Conservation (phyloP, 352 stramenopile genomes). For the Globisporangium viniferum region DNA sequence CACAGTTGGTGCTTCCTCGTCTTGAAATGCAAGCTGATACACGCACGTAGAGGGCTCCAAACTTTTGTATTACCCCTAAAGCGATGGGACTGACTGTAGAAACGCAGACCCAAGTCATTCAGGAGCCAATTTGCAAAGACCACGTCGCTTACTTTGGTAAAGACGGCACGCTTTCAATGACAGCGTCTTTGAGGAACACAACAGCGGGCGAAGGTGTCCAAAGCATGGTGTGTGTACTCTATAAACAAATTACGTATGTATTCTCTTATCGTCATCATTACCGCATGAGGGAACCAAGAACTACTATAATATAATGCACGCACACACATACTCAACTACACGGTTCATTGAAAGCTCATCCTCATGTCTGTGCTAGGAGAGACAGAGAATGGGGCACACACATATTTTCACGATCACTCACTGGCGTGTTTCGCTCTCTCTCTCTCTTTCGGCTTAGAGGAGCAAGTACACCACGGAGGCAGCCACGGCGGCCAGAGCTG, state of each 20-base stretch:
- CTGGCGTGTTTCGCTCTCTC: not conserved
- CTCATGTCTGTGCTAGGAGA: not conserved
- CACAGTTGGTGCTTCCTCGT: too few relatives aligned
- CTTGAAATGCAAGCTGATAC: too few relatives aligned
- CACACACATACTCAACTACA: constrained; percentile 14
- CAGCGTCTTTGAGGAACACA: not conserved
- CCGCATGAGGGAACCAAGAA: constrained; percentile 1
- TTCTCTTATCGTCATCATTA: constrained; percentile 11
- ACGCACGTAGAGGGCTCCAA: too few relatives aligned
- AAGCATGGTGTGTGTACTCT: constrained; percentile 9
- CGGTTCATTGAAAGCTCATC: constrained; percentile 12
- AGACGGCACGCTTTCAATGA: not conserved
- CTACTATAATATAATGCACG: constrained; percentile 17
- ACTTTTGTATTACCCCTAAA: too few relatives aligned
- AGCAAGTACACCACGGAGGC: constrained; percentile 43
- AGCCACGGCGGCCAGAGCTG: constrained; percentile 29
- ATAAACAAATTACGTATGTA: constrained; percentile 11
- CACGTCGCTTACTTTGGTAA: not conserved
- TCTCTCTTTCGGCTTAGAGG: constrained; percentile 23
- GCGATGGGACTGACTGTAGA: not conserved
- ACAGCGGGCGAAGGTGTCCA: not conserved
- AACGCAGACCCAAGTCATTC: not conserved
- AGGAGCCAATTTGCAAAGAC: not conserved
- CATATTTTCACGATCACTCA: constrained; percentile 7
- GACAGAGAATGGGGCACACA: not conserved